Evolutionary conservation across 768 basidiomycete genomes (phyloP).

Genomic region (Boletus subcaerulescens): DNA sequence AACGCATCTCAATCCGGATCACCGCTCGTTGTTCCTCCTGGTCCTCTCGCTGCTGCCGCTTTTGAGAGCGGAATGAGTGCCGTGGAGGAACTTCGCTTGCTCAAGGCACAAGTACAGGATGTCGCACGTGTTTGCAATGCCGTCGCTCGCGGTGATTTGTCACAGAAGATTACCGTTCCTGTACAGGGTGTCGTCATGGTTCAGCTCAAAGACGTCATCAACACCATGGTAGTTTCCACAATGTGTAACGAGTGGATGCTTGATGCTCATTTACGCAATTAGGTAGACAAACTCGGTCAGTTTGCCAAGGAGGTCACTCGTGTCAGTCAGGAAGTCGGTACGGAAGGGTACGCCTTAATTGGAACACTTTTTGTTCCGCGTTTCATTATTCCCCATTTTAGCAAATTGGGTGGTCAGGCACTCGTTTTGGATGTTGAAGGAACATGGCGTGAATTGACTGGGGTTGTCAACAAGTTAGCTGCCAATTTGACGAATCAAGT

Average conservation of each 20-base stretch:
- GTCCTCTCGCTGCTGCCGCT: constrained; percentile 54
- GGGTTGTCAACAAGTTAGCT: constrained; percentile 78
- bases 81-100: constrained; percentile 72
- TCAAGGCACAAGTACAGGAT: constrained; percentile 83
- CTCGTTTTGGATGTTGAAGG: constrained; percentile 86
- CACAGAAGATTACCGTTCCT: constrained; percentile 75
- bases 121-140: constrained; percentile 80
- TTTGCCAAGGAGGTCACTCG: constrained; percentile 92
- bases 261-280: constrained; percentile 11
- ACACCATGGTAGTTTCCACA: constrained; percentile 49
- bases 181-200: constrained; percentile 80
- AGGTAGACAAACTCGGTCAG: constrained; percentile 73
- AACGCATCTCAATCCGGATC: constrained; percentile 30
- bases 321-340: constrained; percentile 81
- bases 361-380: constrained; percentile 12
- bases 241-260: neutral
- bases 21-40: constrained; percentile 49
- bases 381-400: constrained; percentile 23
- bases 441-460: constrained; percentile 83
- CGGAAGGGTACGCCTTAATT: constrained; percentile 54
- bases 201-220: constrained; percentile 77
- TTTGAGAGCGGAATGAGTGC: constrained; percentile 62
- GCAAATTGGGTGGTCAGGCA: constrained; percentile 83
- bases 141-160: constrained; percentile 71
- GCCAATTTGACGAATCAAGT: constrained; percentile 68